Base-by-base conservation (phyloP, 208 protist species). In the Borovskyia barvae region DNA sequence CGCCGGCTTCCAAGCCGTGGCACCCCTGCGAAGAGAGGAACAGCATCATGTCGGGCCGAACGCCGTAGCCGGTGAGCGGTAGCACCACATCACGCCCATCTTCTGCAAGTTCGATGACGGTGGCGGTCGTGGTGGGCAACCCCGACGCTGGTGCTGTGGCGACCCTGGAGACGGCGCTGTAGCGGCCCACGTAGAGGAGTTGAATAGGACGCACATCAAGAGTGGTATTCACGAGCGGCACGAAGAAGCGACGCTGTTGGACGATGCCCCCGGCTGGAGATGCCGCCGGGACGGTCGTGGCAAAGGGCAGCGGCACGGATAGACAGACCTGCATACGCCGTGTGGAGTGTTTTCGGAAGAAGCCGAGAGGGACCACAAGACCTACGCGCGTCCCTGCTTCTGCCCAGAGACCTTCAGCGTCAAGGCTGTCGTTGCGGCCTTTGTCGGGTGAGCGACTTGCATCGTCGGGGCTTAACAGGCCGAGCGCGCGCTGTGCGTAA, bases 261-360 rank as follows among this genome's bases (percentile, higher is more conserved):
- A 57, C 37, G 19, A 40, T 65, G 22, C 66, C 50, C 4, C 8
- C 53, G 20, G 57, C 26, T 3, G 35, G 37, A n/a, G 15, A 7
- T 17, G 55, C 32, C 14, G 39, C 5, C 12, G 33, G 20, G 36
- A 37, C 19, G 15, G 15, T 39, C 20, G 52, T 0, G 6, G 51
- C 11, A 71, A 91, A 91, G 5, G 77, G 67, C 37, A 75, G 65
- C 0, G 80, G 84, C 7, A 91, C 63, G 29, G 84, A 91, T n/a
- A 91, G 69, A 49, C 84, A 91, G 25, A 91, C 20, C 46, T 76
- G 84, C 74, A 91, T 80, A 37, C 66, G 75, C 2, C 73, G 72
- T 17, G 62, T 58, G 15, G 73, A 78, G 46, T 79, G 74, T 17
- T 74, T 48, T 11, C 25, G 19, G 6, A 91, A 63, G 69, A 82